Conservation (phyloP, 306 rosid species). For the Acacia crassicarpa region DNA sequence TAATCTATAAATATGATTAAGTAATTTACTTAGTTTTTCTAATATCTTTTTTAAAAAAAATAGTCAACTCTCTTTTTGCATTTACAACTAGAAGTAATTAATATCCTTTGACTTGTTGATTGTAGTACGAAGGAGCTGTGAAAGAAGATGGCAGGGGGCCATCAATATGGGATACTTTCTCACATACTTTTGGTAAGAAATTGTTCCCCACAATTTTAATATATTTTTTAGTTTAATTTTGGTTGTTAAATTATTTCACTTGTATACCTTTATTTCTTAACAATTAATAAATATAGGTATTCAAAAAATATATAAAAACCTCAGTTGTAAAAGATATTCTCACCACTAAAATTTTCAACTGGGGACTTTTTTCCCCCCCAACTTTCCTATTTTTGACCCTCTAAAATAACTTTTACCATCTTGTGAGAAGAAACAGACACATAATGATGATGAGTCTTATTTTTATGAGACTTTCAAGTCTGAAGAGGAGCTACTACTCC, state of each 20-base stretch:
- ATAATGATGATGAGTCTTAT: no score
- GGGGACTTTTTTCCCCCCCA: no score
- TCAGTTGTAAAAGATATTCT: not conserved
- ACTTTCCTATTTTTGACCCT: no score
- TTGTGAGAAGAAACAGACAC: not conserved
- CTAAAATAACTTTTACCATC: not conserved
- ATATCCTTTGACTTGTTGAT: not conserved
- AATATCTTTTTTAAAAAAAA: no score
- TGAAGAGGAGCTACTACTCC: no score
- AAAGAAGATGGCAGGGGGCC: slow-evolving; percentile 80
- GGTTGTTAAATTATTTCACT: not conserved
- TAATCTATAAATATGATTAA: no score
- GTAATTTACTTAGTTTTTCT: no score
- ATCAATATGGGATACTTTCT: slow-evolving; percentile 80
- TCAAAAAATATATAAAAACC: not conserved
- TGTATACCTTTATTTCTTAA: not conserved
- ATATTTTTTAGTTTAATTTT: not conserved
- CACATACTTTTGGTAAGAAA: slow-evolving; percentile 61
- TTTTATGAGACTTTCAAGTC: no score
- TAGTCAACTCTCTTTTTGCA: no score
- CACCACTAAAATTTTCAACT: no score
- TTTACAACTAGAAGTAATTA: no score
- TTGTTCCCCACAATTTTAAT: not conserved
- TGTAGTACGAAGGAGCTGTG: slow-evolving; percentile 89
- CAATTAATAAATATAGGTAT: not conserved